phyloP scores from a whole-genome alignment of 192 early-diverging fungal genomes.

The Backusella macrospora region DNA sequence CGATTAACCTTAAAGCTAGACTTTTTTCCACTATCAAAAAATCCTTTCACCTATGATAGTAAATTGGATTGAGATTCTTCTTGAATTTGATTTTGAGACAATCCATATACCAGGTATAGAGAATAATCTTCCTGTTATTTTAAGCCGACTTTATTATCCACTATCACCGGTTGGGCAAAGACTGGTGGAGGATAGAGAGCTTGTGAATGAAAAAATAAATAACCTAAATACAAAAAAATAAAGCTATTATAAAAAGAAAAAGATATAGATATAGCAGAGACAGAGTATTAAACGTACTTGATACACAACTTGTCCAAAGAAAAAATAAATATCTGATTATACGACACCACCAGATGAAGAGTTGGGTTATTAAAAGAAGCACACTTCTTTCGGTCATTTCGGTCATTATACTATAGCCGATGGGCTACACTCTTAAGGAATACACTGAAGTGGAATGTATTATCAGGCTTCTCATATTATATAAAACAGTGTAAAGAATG shows the following conservation, averaged over 20 bases:
- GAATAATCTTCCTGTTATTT: slow-evolving; percentile 35
- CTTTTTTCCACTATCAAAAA: too few species aligned
- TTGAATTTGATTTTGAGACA: slow-evolving; percentile 27
- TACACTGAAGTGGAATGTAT: slow-evolving; percentile 28
- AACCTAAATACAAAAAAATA: neutral
- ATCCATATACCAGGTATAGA: slow-evolving; percentile 25
- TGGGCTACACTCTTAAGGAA: slow-evolving; percentile 18
- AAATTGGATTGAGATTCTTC: slow-evolving; percentile 36
- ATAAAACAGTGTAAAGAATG: slow-evolving; percentile 26
- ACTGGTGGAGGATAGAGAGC: neutral
- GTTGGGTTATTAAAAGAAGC: slow-evolving; percentile 4
- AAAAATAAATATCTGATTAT: neutral
- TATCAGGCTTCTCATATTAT: slow-evolving; percentile 30
- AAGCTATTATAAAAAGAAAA: neutral
- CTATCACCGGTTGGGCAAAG: neutral
- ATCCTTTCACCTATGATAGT: slow-evolving; percentile 18
- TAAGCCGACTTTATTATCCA: slow-evolving; percentile 27
- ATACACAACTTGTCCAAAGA: neutral
- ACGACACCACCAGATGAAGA: slow-evolving; percentile 20
- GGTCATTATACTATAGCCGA: slow-evolving; percentile 35
- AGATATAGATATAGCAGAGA: neutral
- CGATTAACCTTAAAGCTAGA: too few species aligned
- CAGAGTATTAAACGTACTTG: neutral
- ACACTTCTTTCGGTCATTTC: slow-evolving; percentile 36
- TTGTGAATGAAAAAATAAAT: neutral